Evolutionary conservation across 2,329 filamentous ascomycete species (phyloP), one percentile per base, ranked within the genome.

Genomic region (Aspergillus sp.): DNA sequence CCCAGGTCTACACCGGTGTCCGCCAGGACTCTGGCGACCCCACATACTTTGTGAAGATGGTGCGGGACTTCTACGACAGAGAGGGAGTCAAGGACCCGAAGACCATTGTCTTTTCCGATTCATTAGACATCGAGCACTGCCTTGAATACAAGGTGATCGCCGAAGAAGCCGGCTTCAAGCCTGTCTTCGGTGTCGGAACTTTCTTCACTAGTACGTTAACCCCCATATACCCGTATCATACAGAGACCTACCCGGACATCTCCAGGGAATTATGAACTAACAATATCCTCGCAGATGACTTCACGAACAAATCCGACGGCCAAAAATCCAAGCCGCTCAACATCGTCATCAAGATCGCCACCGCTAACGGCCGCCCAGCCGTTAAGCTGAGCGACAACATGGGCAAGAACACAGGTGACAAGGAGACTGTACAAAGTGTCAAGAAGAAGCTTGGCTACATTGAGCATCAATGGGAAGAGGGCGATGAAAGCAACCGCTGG

Each of bases 311-410:
- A 62, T 86, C 83, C 38, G 90, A 88, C 0, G 88, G 88, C 41
- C 87, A 87, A 67, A 98, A 97, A 78, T 97, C 93, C 0, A 86
- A 88, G 15, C 95, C 95, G 0, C 80, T 99, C 57, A 99, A 99
- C 71, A 99, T 99, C 70, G 95, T 99, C 67, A 97, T 99, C 79
- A 99, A 99, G 80, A 84, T 99, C 62, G 91, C 91, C 63, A 92
- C 91, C 8, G 95, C 92, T 0, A 86, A 82, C 13, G 93, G 93
- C 5, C 86, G 88, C 50, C 86, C 89, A 0, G 93, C 95, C 2
- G 87, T 99, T 72, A 99, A 99, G 82, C 91, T 99, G 67, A 97
- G 88, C 64, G 90, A 94, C 75, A 97, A 98, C 71, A 84, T 89
- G 65, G 86, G 92, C 49, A 99, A 99, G 83, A 99, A 99, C 71